These are phyloP conservation scores for Arachis stenosperma DNA, from an alignment of 306 rosid genomes.

Conservation along the genomic window DNA sequence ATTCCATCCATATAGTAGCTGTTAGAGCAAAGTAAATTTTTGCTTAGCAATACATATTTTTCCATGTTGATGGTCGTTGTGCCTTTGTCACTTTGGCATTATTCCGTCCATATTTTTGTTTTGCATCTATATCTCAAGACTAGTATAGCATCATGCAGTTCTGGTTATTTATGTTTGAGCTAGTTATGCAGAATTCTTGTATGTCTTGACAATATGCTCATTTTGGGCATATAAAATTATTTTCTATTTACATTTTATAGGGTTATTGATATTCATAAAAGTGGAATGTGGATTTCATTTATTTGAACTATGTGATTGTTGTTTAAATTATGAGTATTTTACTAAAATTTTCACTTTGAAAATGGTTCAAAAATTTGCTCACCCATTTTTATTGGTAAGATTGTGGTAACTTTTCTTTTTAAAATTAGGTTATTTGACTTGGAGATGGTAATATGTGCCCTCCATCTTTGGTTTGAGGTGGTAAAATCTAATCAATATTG, in stretches of 20 bases:
- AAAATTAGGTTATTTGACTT: constrained; percentile 14
- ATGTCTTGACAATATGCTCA: background rate
- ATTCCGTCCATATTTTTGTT: constrained; percentile 23
- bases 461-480: constrained; percentile 15
- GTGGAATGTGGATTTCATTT: constrained; percentile 18
- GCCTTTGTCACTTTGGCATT: background rate
- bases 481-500: constrained; percentile 25
- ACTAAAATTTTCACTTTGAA: constrained; percentile 8
- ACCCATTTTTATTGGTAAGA: constrained; percentile 4
- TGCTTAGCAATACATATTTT: constrained; percentile 16
- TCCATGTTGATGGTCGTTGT: background rate
- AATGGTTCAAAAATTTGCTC: constrained; percentile 16
- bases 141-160: constrained; percentile 26
- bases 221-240: constrained; percentile 1
- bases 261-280: constrained; percentile 15
- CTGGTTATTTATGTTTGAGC: constrained; percentile 24
- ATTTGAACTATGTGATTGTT: constrained; percentile 20
- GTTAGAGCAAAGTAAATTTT: background rate
- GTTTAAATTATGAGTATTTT: constrained; percentile 19
- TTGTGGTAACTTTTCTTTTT: background rate
- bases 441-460: constrained; percentile 11
- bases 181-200: background rate
- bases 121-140: constrained; percentile 8
- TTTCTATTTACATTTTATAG: background rate
- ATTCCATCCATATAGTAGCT: constrained; percentile 12